Evolutionary conservation across 2,329 filamentous ascomycete genomes (phyloP), one percentile per base, ranked within the genome.

Genomic region (Verticillium klebahnii): DNA sequence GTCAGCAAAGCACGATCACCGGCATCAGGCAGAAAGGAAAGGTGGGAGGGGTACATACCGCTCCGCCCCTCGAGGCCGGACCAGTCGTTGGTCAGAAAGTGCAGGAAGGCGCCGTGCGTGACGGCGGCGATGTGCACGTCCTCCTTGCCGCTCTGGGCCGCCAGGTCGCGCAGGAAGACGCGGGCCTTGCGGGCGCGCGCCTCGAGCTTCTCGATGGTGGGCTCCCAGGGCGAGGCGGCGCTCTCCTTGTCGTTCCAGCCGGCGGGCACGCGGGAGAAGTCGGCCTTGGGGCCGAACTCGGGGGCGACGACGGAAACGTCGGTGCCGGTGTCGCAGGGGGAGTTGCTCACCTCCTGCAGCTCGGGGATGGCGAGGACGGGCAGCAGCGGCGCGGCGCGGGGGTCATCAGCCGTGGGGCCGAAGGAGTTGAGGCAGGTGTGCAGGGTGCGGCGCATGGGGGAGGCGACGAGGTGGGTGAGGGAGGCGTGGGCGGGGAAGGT

Each of bases 1-100:
- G 34, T 61, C n/a, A 55, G 57, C 56, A 56, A 62, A 1, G 29
- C 29, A 29, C 29, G 5, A 29, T 29, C 29, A 29, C 29, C 29
- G 29, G 29, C 29, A 29, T 29, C n/a, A 50, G 11, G 19, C 19
- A 14, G 9, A 37, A 14, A 14, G 45, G 9, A 37, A 58, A 23
- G 34, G 5, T 29, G 2, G 15, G 23, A 7, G 4, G 25, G 25
- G 25, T 3, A 71, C 79, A 61, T 73, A 82, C 80, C 77, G 62
- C 64, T 65, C 0, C 69, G 68, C 3, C 79, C 68, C 68, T 75
- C 72, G 29, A 84, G 82, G 52, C 87, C 89, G 60, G 86, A 80
- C 86, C 88, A 96, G 69, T 96, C 92, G 67, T 93, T 85, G 0
- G 91, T 95, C 65, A 97, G 77, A 69, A 92, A 96, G 73, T 97